phyloP scores from a whole-genome alignment of 495 filamentous ascomycete genomes.

The Jackrogersella minutella region DNA sequence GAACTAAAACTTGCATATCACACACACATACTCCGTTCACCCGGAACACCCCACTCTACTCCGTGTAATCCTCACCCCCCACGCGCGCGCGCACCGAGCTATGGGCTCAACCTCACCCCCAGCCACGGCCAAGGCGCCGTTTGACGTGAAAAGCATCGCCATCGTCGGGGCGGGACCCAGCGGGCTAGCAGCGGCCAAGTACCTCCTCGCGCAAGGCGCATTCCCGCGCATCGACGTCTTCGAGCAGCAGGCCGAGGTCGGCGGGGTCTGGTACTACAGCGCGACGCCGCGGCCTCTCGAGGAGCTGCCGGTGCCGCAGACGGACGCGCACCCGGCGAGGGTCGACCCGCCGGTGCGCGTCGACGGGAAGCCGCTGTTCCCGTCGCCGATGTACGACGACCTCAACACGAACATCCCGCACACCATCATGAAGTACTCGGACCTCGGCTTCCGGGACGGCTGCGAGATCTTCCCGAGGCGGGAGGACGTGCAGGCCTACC shows the following conservation, averaged over 20 bases:
- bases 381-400: conserved; percentile 77
- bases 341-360: conserved; percentile 51
- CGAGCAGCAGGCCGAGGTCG: conserved; percentile 77
- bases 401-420: conserved; percentile 90
- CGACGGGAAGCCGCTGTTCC: conserved; percentile 59
- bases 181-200: conserved; percentile 74
- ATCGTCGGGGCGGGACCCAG: conserved; percentile 77
- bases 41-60: no score
- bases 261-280: conserved; percentile 86
- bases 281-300: conserved; percentile 38
- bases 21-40: no score
- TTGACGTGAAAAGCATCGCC: conserved; percentile 63
- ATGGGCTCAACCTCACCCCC: conserved; percentile 41
- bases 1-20: no score
- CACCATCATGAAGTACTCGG: conserved; percentile 80
- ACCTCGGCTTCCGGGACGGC: conserved; percentile 68
- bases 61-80: no score
- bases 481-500: conserved; percentile 71
- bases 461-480: conserved; percentile 76
- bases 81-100: background rate
- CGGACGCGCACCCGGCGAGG: conserved; percentile 46
- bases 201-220: conserved; percentile 73
- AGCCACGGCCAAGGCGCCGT: conserved; percentile 22
- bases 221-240: conserved; percentile 79
- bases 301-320: conserved; percentile 51